phyloP scores from a whole-genome alignment of 2,329 filamentous ascomycete genomes.

The Trichoderma guizhouense region DNA sequence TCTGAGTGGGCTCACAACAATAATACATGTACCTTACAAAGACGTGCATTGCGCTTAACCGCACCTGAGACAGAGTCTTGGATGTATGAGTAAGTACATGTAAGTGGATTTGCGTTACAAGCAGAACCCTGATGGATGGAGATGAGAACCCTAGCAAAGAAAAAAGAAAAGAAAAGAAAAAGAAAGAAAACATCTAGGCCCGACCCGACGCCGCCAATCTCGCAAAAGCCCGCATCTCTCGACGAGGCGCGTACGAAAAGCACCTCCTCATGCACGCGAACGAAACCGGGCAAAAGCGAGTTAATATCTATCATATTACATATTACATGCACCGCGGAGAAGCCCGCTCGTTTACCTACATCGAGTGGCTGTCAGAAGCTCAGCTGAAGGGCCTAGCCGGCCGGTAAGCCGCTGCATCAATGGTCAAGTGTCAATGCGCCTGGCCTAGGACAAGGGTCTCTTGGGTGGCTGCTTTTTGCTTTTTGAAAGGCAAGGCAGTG shows the following conservation, averaged over 20 bases:
- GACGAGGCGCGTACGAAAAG: constrained; percentile 3
- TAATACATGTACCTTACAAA: background rate
- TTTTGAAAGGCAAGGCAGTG: background rate
- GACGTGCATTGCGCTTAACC: background rate
- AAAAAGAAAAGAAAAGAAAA: background rate
- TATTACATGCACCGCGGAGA: background rate
- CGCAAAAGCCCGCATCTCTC: background rate
- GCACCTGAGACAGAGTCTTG: background rate
- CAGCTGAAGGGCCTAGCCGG: constrained; percentile 2
- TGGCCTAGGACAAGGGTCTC: background rate
- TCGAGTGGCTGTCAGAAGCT: background rate
- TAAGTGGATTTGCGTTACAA: background rate
- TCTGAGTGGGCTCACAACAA: background rate
- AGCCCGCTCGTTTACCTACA: background rate
- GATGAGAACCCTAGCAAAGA: background rate
- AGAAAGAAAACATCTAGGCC: background rate
- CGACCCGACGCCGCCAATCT: background rate
- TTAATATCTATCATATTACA: background rate
- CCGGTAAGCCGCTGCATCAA: background rate
- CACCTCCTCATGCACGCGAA: background rate
- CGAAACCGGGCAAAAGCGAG: background rate
- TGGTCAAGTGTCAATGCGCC: background rate
- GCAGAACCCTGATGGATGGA: background rate
- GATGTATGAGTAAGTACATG: background rate
- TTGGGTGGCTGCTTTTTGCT: background rate